Conservation (phyloP, 352 stramenopile genomes). For the Stephanocyclus meneghinianus region DNA sequence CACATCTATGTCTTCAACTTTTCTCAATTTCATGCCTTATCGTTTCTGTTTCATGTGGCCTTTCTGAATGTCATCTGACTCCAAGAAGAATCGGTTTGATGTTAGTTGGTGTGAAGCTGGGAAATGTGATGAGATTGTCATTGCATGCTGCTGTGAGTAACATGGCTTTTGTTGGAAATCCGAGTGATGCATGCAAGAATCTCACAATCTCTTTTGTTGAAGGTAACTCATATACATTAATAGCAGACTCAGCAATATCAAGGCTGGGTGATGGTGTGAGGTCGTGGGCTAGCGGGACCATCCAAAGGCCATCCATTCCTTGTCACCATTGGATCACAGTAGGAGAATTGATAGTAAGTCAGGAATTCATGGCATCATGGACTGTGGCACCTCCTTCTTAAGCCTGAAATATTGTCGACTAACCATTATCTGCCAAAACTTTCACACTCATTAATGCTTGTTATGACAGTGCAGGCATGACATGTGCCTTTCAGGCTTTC, state of each 20-base stretch:
- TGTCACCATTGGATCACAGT: conserved; percentile 14
- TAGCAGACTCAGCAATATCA: background rate
- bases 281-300: background rate
- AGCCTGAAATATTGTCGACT: conserved; percentile 25
- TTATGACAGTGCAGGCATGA: conserved; percentile 23
- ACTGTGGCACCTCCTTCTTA: conserved; percentile 15
- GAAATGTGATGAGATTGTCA: conserved; percentile 2
- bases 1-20: background rate
- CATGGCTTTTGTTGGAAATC: conserved; percentile 12
- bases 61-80: conserved; percentile 10
- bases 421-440: conserved; percentile 11
- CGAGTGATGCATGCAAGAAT: conserved; percentile 13
- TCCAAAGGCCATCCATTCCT: background rate
- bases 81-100: background rate
- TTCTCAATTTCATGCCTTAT: conserved; percentile 12
- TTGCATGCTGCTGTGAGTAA: background rate
- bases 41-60: conserved; percentile 18
- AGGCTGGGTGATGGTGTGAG: background rate
- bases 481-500: conserved; percentile 12
- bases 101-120: background rate
- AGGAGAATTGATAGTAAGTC: conserved; percentile 1
- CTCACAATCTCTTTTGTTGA: conserved; percentile 4
- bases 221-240: conserved; percentile 12
- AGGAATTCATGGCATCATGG: background rate
- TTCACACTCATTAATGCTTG: conserved; percentile 22